phyloP scores from a whole-genome alignment of 306 rosid genomes.

The Ceratonia siliqua region DNA sequence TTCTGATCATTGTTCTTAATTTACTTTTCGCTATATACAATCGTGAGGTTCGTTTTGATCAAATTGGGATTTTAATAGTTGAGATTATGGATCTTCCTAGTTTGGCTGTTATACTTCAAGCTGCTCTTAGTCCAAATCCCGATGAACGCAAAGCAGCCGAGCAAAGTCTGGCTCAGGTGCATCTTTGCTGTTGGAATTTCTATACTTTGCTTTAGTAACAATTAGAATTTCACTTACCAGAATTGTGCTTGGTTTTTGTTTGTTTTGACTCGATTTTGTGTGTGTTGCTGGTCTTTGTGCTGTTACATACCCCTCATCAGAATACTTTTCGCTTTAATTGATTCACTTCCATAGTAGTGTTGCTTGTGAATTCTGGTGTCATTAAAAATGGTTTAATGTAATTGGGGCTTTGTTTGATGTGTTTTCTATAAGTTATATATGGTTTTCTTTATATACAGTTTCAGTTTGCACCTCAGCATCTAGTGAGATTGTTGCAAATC shows the following conservation, averaged over 20 bases:
- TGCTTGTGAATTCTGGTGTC: background rate
- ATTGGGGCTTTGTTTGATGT: conserved; percentile 7
- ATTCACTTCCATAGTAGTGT: background rate
- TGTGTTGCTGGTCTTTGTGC: background rate
- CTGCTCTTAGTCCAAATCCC: conserved; percentile 90
- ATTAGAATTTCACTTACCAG: conserved; percentile 15
- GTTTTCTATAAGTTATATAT: background rate
- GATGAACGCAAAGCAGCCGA: conserved; percentile 96
- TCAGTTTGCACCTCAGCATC: conserved; percentile 91
- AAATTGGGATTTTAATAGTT: conserved; percentile 14
- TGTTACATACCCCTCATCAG: background rate
- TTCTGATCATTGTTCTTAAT: conserved; percentile 18
- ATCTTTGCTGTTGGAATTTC: background rate
- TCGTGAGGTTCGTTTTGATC: background rate
- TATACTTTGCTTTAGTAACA: background rate
- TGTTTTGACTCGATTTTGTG: background rate
- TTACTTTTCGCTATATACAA: background rate
- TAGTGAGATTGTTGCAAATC: conserved; percentile 86
- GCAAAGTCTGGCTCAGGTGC: conserved; percentile 86
- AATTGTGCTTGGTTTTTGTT: conserved; percentile 2
- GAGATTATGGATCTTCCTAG: conserved; percentile 79
- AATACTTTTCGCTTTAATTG: background rate
- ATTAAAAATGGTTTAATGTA: background rate
- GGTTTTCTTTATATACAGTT: conserved; percentile 46
- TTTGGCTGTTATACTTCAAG: conserved; percentile 77